These are phyloP conservation scores for Penicillium frequentans DNA, from an alignment of 2,329 filamentous ascomycete genomes.

Conservation along the genomic window DNA sequence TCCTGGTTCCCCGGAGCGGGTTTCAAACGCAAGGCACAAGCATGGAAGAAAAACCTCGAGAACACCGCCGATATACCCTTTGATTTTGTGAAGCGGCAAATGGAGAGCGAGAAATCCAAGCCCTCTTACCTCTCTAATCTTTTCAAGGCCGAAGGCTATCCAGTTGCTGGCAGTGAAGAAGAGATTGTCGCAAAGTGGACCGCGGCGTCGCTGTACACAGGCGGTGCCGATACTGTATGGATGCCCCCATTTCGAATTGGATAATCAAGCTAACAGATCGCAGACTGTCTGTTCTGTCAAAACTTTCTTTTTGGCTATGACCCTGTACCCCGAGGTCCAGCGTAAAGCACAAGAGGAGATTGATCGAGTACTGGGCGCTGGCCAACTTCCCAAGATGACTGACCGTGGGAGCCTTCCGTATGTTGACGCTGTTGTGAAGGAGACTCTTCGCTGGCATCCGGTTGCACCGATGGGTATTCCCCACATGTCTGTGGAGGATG, in stretches of 20 bases:
- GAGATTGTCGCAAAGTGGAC: constrained; percentile 44
- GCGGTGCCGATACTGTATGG: constrained; percentile 43
- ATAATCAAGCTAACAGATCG: background rate
- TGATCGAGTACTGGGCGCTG: constrained; percentile 37
- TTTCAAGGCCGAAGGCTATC: constrained; percentile 28
- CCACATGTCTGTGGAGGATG: constrained; percentile 28
- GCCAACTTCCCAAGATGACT: constrained; percentile 34
- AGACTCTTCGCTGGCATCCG: constrained; percentile 38
- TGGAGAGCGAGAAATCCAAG: constrained; percentile 4
- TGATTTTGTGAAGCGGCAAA: constrained; percentile 18
- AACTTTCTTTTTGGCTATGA: constrained; percentile 54
- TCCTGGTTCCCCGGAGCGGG: constrained; percentile 47
- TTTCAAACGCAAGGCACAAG: constrained; percentile 45
- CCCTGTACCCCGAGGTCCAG: constrained; percentile 52
- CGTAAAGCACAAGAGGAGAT: constrained; percentile 50
- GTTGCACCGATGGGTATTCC: constrained; percentile 35
- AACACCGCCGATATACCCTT: constrained; percentile 44
- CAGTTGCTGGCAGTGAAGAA: constrained; percentile 24
- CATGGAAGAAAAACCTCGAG: constrained; percentile 34
- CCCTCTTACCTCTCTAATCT: constrained; percentile 21
- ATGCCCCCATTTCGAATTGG: background rate
- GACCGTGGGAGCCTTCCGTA: constrained; percentile 42
- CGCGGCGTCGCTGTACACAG: constrained; percentile 43
- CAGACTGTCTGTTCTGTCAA: constrained; percentile 45
- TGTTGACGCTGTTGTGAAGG: constrained; percentile 40